phyloP scores from a whole-genome alignment of 805 yeast species.

The Suhomyces sp. region DNA sequence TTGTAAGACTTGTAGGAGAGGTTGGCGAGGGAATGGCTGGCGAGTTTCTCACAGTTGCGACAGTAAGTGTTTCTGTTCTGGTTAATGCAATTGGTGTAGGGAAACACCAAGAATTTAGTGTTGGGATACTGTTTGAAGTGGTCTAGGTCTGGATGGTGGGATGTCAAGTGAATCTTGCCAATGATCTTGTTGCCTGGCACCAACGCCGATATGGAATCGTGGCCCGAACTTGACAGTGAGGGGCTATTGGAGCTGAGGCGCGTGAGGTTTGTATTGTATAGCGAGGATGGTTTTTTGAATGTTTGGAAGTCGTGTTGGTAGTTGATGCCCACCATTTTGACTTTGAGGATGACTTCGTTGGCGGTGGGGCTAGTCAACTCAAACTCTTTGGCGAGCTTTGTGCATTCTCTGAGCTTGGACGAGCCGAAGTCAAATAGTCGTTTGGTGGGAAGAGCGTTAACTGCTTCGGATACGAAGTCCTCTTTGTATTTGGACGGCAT shows the following conservation, averaged over 20 bases:
- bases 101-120: constrained; percentile 30
- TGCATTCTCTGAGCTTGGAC: constrained; percentile 18
- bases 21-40: not conserved
- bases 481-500: not conserved
- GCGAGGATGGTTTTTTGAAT: constrained; percentile 7
- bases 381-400: constrained; percentile 26
- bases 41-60: constrained; percentile 15
- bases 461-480: constrained; percentile 1
- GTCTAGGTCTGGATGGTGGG: constrained; percentile 3
- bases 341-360: constrained; percentile 22
- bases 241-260: not conserved
- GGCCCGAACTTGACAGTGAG: not conserved
- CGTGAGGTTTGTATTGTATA: not conserved
- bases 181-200: constrained; percentile 36
- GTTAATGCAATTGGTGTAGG: constrained; percentile 31
- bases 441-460: constrained; percentile 19
- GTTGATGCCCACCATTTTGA: constrained; percentile 28
- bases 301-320: constrained; percentile 24
- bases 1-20: constrained; percentile 8
- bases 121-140: constrained; percentile 1
- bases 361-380: constrained; percentile 4
- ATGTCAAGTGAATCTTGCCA: constrained; percentile 22
- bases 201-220: constrained; percentile 6
- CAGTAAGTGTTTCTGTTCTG: constrained; percentile 17
- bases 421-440: constrained; percentile 22